These are phyloP conservation scores for Gigaspora rosea DNA, from an alignment of 192 early-diverging fungal genomes.

Conservation along the genomic window DNA sequence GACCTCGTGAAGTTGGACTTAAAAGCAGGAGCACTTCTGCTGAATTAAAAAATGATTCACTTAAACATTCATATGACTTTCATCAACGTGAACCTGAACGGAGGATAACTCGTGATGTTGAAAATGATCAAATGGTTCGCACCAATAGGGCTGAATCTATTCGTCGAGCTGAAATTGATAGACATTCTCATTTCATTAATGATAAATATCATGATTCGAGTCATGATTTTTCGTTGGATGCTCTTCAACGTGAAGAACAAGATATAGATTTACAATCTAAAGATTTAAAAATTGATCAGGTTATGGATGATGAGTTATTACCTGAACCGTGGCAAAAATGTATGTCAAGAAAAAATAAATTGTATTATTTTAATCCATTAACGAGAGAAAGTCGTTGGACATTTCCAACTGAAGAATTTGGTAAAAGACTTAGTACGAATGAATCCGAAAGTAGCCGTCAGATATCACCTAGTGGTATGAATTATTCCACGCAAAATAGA, in stretches of 20 bases:
- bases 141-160: background rate
- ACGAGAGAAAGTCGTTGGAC: no score
- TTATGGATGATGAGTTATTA: no score
- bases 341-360: no score
- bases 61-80: background rate
- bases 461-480: background rate
- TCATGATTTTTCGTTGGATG: background rate
- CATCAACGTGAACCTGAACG: conserved; percentile 2
- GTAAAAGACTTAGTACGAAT: background rate
- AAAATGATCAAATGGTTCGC: background rate
- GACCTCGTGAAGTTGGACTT: background rate
- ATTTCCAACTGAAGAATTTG: background rate
- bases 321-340: no score
- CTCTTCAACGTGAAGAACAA: background rate
- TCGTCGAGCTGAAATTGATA: background rate
- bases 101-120: background rate
- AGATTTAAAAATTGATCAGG: no score
- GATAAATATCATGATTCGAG: conserved; percentile 11
- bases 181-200: background rate
- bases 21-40: background rate
- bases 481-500: background rate
- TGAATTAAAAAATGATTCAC: background rate
- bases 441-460: background rate
- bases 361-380: no score
- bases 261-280: background rate